phyloP scores from a whole-genome alignment of 345 rosid species.

The Brassica incana region DNA sequence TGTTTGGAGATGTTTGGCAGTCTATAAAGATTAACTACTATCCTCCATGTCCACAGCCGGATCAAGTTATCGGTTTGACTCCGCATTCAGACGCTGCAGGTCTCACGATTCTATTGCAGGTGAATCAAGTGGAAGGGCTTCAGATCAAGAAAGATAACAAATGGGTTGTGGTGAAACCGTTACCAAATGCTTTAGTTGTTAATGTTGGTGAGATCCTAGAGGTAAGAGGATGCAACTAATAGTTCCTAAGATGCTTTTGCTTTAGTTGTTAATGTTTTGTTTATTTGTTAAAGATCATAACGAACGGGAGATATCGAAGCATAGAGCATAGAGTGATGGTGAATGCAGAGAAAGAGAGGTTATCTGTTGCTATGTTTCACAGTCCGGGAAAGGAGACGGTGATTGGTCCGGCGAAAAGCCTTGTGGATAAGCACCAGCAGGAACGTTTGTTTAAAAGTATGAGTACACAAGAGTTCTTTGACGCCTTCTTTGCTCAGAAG shows the following conservation, averaged over 20 bases:
- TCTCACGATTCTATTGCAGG: slow-evolving; percentile 44
- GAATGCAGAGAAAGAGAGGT: slow-evolving; percentile 44
- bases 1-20: slow-evolving; percentile 42
- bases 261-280: not conserved
- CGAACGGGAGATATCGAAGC: slow-evolving; percentile 51
- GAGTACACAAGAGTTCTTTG: slow-evolving; percentile 42
- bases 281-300: slow-evolving; percentile 41
- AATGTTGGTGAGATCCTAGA: slow-evolving; percentile 53
- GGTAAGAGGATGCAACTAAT: slow-evolving; percentile 34
- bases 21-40: slow-evolving; percentile 42
- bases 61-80: slow-evolving; percentile 37
- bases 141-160: slow-evolving; percentile 41
- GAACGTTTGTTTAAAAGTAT: slow-evolving; percentile 40
- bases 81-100: slow-evolving; percentile 47
- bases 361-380: slow-evolving; percentile 50
- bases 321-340: slow-evolving; percentile 52
- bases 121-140: slow-evolving; percentile 45
- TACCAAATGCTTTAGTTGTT: slow-evolving; percentile 45
- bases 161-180: slow-evolving; percentile 47
- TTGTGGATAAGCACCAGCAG: slow-evolving; percentile 32
- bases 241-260: not conserved
- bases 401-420: slow-evolving; percentile 51
- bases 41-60: slow-evolving; percentile 48
- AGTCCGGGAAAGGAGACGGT: slow-evolving; percentile 34
- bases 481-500: slow-evolving; percentile 43